Percentiles rank a stretch among this genome's conserved stretches.
phyloP scores from a whole-genome alignment of 2,329 filamentous ascomycete species.

The Coniochaeta prunicola region DNA sequence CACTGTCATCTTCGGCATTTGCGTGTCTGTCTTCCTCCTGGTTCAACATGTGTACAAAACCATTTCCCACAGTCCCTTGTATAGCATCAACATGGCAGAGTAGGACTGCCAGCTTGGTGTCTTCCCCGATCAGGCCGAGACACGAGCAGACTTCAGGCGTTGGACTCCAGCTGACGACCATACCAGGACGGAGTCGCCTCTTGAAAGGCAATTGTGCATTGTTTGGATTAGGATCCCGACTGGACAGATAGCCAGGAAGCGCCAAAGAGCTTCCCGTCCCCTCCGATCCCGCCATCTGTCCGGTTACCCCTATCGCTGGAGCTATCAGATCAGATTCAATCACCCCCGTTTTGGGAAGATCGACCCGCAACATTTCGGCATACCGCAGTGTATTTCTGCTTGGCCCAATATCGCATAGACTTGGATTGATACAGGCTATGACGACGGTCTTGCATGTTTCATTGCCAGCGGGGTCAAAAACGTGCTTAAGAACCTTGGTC shows the following conservation, averaged over 20 bases:
- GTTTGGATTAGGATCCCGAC: not conserved
- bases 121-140: slow-evolving; percentile 6
- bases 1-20: slow-evolving; percentile 4
- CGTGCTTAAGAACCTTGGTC: slow-evolving; percentile 40
- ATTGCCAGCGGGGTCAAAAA: slow-evolving; percentile 35
- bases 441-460: slow-evolving; percentile 34
- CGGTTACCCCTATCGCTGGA: not conserved
- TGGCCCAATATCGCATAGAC: slow-evolving; percentile 31
- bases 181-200: slow-evolving; percentile 32
- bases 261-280: slow-evolving; percentile 16
- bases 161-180: slow-evolving; percentile 28
- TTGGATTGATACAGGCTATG: slow-evolving; percentile 40
- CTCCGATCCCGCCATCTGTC: slow-evolving; percentile 31
- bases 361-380: slow-evolving; percentile 32
- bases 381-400: slow-evolving; percentile 43
- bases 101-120: slow-evolving; percentile 22
- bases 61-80: not conserved
- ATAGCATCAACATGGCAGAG: slow-evolving; percentile 16
- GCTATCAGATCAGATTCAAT: not conserved
- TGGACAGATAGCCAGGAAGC: not conserved
- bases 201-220: slow-evolving; percentile 23
- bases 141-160: slow-evolving; percentile 6
- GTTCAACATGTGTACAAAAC: slow-evolving; percentile 13
- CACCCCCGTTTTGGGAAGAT: not conserved
- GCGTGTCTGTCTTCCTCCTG: slow-evolving; percentile 9